Base-by-base conservation (phyloP, 2,329 filamentous ascomycete species). In the Fusarium ambrosium region DNA sequence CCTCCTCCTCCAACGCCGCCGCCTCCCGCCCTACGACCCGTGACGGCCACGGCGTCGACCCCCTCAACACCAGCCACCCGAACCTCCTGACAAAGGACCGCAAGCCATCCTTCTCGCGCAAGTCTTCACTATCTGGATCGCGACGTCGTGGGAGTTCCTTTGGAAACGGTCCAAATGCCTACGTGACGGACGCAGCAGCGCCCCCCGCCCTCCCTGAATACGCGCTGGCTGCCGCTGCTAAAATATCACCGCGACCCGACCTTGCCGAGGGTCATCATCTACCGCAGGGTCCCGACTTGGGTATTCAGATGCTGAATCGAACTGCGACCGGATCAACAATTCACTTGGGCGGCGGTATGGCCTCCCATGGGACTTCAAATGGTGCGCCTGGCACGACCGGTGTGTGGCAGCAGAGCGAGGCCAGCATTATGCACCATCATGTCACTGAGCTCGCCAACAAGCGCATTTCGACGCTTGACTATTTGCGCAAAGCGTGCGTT, bases 401-500 rank as follows among this genome's bases (percentile, higher is more conserved):
- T 9, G 66, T 79, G 58, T 84, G 81, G 77, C 82, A 85, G 75
- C 84, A 83, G 73, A 84, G 82, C 69, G 89, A 91, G 80, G 83
- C 84, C 36, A 82, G 83, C 18, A 82, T 87, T n/a, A 81, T 89
- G 34, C 85, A 90, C 70, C 87, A 89, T 74, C 91, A 92, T 77
- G 89, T 99, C 71, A 94, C 96, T 68, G 96, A 98, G 70, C 90
- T 94, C 78, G 93, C 94, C 41, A 92, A 93, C 68, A 99, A 99
- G 86, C 90, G 97, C 77, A 98, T 99, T 86, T 95, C 95, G 2
- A 98, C 97, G 0, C 84, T 99, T 48, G 94, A 97, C 79, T 99
- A 99, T 81, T 84, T 99, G 73, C 91, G 95, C 72, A 98, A 97
- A 85, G 93, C 95, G 95, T 97, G 85, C 78, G 94, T 89, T 8